Percentiles rank a stretch among this genome's conserved stretches.
Evolutionary conservation across 495 filamentous ascomycete species (phyloP).

Genomic region (Aspergillus kassunensis): DNA sequence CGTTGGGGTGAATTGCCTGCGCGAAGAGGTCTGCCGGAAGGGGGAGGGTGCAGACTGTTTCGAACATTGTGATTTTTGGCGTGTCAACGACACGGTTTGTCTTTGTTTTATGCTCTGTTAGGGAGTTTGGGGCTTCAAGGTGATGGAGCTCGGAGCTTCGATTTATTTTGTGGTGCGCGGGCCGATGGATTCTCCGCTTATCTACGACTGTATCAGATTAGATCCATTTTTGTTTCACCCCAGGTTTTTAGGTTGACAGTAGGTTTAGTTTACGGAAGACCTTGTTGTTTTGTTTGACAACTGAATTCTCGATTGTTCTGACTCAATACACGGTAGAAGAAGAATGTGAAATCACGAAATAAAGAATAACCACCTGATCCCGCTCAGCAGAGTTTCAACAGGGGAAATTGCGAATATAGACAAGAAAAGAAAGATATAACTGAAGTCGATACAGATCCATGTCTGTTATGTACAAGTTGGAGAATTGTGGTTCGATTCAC

Average conservation of each 20-base stretch:
- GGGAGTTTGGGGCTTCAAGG: not conserved
- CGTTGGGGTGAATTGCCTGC: slow-evolving; percentile 77
- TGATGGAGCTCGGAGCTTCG: not conserved
- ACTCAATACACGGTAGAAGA: not conserved
- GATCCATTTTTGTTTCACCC: not conserved
- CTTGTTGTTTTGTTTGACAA: no score
- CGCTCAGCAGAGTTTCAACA: not conserved
- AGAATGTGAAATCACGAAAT: not conserved
- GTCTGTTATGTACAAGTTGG: slow-evolving; percentile 1
- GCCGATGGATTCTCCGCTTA: slow-evolving; percentile 24
- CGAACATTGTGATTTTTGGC: slow-evolving; percentile 53
- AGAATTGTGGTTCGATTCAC: no score
- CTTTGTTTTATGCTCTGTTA: not conserved
- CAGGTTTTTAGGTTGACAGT: not conserved
- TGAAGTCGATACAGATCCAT: not conserved
- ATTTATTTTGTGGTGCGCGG: slow-evolving; percentile 15
- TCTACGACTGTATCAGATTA: not conserved
- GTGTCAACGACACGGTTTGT: not conserved
- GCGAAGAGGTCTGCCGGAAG: slow-evolving; percentile 84
- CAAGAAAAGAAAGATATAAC: not conserved
- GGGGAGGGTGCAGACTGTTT: slow-evolving; percentile 85
- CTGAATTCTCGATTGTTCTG: not conserved
- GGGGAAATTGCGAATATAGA: not conserved
- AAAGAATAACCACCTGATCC: not conserved
- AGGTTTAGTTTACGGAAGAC: no score